These are phyloP conservation scores for Globisporangium perplexum DNA, from an alignment of 352 stramenopile genomes.

Conservation along the genomic window DNA sequence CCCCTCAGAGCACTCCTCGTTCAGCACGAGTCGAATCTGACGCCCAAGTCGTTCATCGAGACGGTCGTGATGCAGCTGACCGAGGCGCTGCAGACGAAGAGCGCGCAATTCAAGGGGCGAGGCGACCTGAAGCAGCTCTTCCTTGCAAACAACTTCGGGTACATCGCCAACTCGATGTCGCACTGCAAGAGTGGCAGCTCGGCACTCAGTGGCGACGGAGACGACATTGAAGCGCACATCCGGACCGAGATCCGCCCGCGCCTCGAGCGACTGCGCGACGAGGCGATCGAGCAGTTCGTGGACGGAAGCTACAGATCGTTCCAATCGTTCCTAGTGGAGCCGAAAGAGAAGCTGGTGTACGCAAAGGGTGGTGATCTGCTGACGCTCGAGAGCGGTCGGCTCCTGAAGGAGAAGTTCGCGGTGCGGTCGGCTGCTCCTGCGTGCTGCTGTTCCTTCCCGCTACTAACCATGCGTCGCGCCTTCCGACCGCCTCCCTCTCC, in stretches of 20 bases:
- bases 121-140: conserved; percentile 81
- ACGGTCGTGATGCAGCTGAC: conserved; percentile 67
- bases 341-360: conserved; percentile 85
- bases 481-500: too few species aligned
- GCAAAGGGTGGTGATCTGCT: conserved; percentile 75
- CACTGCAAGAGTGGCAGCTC: conserved; percentile 18
- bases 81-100: conserved; percentile 48
- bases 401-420: conserved; percentile 92
- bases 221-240: conserved; percentile 46
- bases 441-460: neutral
- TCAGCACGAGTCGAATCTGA: conserved; percentile 42
- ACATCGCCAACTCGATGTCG: conserved; percentile 78
- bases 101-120: conserved; percentile 43
- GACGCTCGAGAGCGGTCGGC: conserved; percentile 84
- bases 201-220: conserved; percentile 19
- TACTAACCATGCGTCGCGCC: neutral
- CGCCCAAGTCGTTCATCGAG: conserved; percentile 45
- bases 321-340: conserved; percentile 61
- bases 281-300: conserved; percentile 82
- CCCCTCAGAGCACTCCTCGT: conserved; percentile 49
- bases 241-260: conserved; percentile 73
- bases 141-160: conserved; percentile 93
- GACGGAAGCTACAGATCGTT: conserved; percentile 68
- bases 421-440: conserved; percentile 18
- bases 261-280: conserved; percentile 78